Base-by-base conservation (phyloP, 331 rosid genomes). In the Malus hybrid region DNA sequence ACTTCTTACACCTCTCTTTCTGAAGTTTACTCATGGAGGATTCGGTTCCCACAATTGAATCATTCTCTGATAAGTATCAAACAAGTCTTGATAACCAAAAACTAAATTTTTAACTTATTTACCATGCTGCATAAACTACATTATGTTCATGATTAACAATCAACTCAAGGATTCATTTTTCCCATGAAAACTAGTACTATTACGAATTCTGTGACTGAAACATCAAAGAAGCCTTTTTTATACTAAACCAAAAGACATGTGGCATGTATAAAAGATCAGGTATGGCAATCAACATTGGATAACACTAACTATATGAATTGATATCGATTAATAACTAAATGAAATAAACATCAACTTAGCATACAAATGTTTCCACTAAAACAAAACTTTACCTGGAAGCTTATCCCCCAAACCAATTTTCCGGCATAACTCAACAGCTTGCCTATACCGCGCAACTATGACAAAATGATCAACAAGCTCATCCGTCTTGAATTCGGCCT, bases 401-500 rank as follows among this genome's bases (percentile, higher is more conserved):
- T 77, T 89, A 71, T 87, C 87, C 4, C 80, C 74, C 82, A 88
- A 87, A 65, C 81, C 86, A 31, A 84, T 34, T 70, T 67, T 80
- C 68, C 83, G 81, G 79, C 80, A 89, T 75, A 91, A 75, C 48
- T 84, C 79, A 3, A 84, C 76, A 39, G 91, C 86, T 54, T 89
- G 90, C 60, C 82, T 80, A 50, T 67, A 73, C 59, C 67, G 84
- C 3, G 93, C 90, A 73, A 92, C 77, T 27, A 75, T 48, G 20
- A 83, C 79, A 56, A 82, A 72, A 64, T 76, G 77, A 12, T 84
- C 85, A 61, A 89, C 80, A 61, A 93, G 87, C 50, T 89, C 97
- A 63, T 75, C 86, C 74, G 20, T 4, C 4, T 64, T 13, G 75
- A 87, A 83, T 50, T 85, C 93, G 3, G 84, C 59, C 18, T 70